phyloP scores from a whole-genome alignment of 371 early-diverging fungal species.

The Choanephora cucurbitarum region DNA sequence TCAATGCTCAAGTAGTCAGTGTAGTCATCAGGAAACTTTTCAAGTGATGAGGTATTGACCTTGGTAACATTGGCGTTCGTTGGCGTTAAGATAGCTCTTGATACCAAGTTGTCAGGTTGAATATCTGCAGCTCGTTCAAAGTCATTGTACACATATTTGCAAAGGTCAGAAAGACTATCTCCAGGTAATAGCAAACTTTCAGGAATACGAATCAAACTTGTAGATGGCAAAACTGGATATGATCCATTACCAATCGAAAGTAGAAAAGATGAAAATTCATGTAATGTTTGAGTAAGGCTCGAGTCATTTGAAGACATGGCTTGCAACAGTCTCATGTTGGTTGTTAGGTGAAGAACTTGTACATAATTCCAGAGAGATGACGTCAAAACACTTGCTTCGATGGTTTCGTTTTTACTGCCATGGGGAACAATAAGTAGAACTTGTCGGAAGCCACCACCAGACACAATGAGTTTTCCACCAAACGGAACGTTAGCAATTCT shows the following conservation, averaged over 20 bases:
- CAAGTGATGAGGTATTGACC: constrained; percentile 2
- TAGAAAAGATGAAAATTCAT: constrained; percentile 5
- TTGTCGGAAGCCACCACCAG: constrained; percentile 10
- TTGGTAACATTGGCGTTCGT: constrained; percentile 3
- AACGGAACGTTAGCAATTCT: constrained; percentile 18
- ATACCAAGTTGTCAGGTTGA: neutral
- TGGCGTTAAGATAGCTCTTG: constrained; percentile 4
- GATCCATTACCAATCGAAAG: neutral
- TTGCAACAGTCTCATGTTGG: constrained; percentile 17
- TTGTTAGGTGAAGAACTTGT: neutral
- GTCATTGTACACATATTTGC: too few relatives aligned
- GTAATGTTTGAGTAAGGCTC: neutral
- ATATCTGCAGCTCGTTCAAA: too few relatives aligned
- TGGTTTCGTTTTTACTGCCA: constrained; percentile 10
- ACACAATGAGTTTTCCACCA: constrained; percentile 30
- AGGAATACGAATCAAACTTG: neutral
- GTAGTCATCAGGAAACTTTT: neutral
- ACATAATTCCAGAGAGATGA: constrained; percentile 2
- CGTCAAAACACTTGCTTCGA: neutral
- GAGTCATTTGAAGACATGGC: constrained; percentile 4
- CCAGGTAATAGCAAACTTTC: neutral
- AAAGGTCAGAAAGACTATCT: too few relatives aligned
- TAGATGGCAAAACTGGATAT: neutral
- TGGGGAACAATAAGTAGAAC: constrained; percentile 16
- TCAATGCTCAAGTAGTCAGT: neutral